These are phyloP conservation scores for Trichodelitschia bisporula DNA, from an alignment of 495 filamentous ascomycete genomes.

Conservation along the genomic window DNA sequence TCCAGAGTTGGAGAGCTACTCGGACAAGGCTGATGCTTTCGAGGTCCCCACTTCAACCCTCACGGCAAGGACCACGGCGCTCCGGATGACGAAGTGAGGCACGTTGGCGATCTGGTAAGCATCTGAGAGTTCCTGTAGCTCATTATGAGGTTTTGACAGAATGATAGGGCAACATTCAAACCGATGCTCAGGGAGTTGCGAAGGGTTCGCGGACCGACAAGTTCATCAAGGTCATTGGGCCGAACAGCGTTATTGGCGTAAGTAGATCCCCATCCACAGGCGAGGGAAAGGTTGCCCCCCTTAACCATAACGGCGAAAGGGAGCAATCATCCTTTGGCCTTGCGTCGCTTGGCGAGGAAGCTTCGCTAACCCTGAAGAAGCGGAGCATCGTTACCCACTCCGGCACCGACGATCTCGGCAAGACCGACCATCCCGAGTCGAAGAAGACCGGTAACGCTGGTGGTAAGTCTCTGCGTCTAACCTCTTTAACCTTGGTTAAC, in stretches of 20 bases:
- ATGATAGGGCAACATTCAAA: constrained; percentile 96
- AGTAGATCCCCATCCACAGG: too few species aligned
- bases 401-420: constrained; percentile 87
- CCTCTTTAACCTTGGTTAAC: too few species aligned
- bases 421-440: constrained; percentile 71
- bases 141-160: too few species aligned
- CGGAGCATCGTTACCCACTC: constrained; percentile 86
- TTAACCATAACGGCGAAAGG: too few species aligned
- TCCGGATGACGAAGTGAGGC: constrained; percentile 55
- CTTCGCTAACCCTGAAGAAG: constrained; percentile 23
- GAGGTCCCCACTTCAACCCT: constrained; percentile 54
- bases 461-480: too few species aligned
- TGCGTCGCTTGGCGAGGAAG: too few species aligned
- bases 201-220: constrained; percentile 51
- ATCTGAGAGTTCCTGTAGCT: too few species aligned
- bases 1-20: too few species aligned
- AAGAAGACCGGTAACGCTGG: constrained; percentile 97
- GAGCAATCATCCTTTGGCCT: too few species aligned
- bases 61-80: constrained; percentile 76
- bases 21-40: neutral
- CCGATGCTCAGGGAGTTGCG: constrained; percentile 72
- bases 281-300: too few species aligned
- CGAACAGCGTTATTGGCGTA: constrained; percentile 88
- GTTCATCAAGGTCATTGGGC: constrained; percentile 80
- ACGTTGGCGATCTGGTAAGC: constrained; percentile 91